These are phyloP conservation scores for Chytriomyces sp. DNA, from an alignment of 192 early-diverging fungal species.

Conservation along the genomic window DNA sequence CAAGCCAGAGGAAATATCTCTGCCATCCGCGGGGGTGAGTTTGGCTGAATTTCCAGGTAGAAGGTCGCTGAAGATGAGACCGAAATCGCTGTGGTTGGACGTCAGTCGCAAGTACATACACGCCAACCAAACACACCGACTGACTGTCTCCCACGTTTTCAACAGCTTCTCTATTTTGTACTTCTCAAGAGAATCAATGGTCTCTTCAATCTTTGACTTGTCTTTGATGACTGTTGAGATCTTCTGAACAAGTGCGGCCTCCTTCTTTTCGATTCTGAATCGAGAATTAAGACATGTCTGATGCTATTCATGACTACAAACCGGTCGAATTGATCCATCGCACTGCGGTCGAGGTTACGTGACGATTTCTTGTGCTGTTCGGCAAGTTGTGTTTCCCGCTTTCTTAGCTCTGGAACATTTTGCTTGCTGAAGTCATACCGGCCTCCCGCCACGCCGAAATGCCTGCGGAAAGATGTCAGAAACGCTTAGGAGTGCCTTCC, in stretches of 20 bases:
- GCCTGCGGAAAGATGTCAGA: conserved; percentile 39
- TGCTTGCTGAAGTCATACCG: conserved; percentile 82
- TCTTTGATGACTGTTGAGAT: conserved; percentile 87
- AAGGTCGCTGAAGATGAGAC: conserved; percentile 92
- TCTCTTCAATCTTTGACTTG: conserved; percentile 94
- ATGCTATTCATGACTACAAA: conserved; percentile 41
- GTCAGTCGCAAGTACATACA: not conserved
- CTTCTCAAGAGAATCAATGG: conserved; percentile 83
- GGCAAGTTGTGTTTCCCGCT: conserved; percentile 73
- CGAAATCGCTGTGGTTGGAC: conserved; percentile 77
- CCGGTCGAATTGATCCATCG: conserved; percentile 95
- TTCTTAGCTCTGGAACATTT: conserved; percentile 73
- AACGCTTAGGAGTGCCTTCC: not conserved
- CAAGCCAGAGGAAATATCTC: conserved; percentile 78
- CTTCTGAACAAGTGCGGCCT: conserved; percentile 79
- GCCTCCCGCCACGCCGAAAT: conserved; percentile 82
- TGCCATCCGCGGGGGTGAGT: conserved; percentile 82
- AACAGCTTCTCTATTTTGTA: conserved; percentile 89
- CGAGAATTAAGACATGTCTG: not conserved
- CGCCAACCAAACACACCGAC: conserved; percentile 55
- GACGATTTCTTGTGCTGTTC: conserved; percentile 78
- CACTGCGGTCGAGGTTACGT: conserved; percentile 86
- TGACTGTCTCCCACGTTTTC: conserved; percentile 89
- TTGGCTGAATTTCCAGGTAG: conserved; percentile 89
- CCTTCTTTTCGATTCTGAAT: conserved; percentile 84